These are phyloP conservation scores for Allium cepa DNA, from an alignment of 106 monocot species.

Conservation along the genomic window DNA sequence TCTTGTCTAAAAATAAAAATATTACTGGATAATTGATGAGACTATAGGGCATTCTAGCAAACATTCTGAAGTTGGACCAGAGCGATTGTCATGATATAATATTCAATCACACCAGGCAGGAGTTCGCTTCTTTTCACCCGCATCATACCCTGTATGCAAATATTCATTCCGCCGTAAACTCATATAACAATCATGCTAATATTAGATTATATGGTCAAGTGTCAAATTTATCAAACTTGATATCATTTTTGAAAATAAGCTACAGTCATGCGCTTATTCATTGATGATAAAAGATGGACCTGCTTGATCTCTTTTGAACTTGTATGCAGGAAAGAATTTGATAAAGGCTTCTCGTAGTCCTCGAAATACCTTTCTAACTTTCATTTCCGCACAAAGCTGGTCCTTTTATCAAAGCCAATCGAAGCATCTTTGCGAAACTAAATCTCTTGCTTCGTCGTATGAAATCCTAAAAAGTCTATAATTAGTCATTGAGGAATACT, in stretches of 20 bases:
- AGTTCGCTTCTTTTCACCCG: slow-evolving; percentile 55
- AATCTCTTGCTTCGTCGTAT: slow-evolving; percentile 62
- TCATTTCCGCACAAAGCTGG: slow-evolving; percentile 63
- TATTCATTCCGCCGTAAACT: too few relatives aligned
- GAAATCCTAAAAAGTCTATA: slow-evolving; percentile 45
- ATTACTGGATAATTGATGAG: slow-evolving; percentile 35
- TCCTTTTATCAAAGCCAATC: slow-evolving; percentile 61
- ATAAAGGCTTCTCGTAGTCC: slow-evolving; percentile 53
- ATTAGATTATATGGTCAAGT: too few relatives aligned
- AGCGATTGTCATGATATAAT: slow-evolving; percentile 50
- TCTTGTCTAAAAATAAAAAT: neutral
- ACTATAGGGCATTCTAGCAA: slow-evolving; percentile 42
- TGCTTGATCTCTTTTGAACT: slow-evolving; percentile 44
- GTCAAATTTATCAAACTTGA: too few relatives aligned
- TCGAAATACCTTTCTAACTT: slow-evolving; percentile 55
- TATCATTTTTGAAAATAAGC: too few relatives aligned
- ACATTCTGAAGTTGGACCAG: slow-evolving; percentile 28
- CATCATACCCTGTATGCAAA: slow-evolving; percentile 41
- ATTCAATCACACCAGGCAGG: slow-evolving; percentile 72
- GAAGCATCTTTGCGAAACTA: slow-evolving; percentile 48
- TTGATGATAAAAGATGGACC: slow-evolving; percentile 33
- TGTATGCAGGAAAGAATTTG: slow-evolving; percentile 59
- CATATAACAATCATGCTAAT: too few relatives aligned
- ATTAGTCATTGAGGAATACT: slow-evolving; percentile 61
- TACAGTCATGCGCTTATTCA: neutral